Evolutionary conservation across 2,329 filamentous ascomycete genomes (phyloP).

Genomic region (Xylaria arbuscula): DNA sequence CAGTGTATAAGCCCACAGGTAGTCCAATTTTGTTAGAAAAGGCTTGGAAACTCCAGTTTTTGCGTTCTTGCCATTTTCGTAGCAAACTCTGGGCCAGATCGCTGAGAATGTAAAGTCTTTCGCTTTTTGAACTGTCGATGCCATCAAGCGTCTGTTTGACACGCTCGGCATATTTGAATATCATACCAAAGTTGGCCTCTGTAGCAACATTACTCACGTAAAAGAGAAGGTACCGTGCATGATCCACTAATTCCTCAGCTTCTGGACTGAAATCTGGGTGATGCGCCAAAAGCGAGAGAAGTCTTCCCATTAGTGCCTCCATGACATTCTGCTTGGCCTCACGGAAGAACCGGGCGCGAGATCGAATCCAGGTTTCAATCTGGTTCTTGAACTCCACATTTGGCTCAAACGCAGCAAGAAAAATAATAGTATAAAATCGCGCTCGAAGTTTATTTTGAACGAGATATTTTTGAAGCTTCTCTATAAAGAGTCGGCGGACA

Average conservation of each 20-base stretch:
- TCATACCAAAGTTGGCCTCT: conserved; percentile 86
- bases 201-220: conserved; percentile 86
- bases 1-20: conserved; percentile 80
- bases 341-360: conserved; percentile 75
- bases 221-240: conserved; percentile 89
- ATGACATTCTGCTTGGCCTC: conserved; percentile 72
- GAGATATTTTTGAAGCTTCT: conserved; percentile 90
- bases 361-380: conserved; percentile 89
- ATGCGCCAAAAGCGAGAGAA: conserved; percentile 89
- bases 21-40: conserved; percentile 84
- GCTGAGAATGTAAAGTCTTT: conserved; percentile 85
- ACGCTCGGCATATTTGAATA: conserved; percentile 91
- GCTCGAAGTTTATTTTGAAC: conserved; percentile 74
- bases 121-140: conserved; percentile 73
- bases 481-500: conserved; percentile 82
- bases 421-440: conserved; percentile 90
- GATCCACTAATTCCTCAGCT: conserved; percentile 78
- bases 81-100: conserved; percentile 88
- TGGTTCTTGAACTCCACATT: conserved; percentile 76
- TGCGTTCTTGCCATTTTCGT: conserved; percentile 85
- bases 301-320: conserved; percentile 82
- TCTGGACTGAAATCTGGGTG: conserved; percentile 86
- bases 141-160: conserved; percentile 91
- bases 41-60: conserved; percentile 86
- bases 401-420: conserved; percentile 92